phyloP scores from a whole-genome alignment of 2,329 filamentous ascomycete species.

The Nemania bipapillata region DNA sequence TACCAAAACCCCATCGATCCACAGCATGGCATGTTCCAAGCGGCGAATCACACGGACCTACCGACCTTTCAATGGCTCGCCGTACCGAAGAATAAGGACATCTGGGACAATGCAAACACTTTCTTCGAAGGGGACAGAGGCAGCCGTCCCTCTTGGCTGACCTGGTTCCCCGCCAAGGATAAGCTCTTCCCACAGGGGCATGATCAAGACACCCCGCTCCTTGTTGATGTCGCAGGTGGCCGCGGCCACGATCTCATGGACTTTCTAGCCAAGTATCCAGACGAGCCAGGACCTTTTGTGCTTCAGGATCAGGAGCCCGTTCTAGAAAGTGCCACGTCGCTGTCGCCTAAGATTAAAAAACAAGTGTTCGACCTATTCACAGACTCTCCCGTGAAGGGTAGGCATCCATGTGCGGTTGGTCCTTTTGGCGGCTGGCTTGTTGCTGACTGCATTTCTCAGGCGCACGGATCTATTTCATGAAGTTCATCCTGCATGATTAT shows the following conservation, averaged over 20 bases:
- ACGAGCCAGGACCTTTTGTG: conserved; percentile 25
- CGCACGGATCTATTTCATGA: conserved; percentile 36
- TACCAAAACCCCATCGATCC: conserved; percentile 26
- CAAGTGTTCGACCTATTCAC: conserved; percentile 28
- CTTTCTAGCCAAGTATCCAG: conserved; percentile 33
- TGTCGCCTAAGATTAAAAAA: conserved; percentile 28
- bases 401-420: not conserved
- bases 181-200: conserved; percentile 27
- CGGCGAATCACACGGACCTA: conserved; percentile 14
- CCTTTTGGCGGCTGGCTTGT: not conserved
- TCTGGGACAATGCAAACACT: conserved; percentile 35
- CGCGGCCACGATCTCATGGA: conserved; percentile 37
- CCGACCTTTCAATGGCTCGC: conserved; percentile 33
- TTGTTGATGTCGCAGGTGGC: conserved; percentile 38
- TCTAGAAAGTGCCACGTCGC: conserved; percentile 25
- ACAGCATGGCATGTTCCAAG: conserved; percentile 14
- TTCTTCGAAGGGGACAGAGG: conserved; percentile 38
- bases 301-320: conserved; percentile 35
- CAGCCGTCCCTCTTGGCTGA: conserved; percentile 37
- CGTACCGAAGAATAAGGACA: conserved; percentile 34
- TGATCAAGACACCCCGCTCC: conserved; percentile 23
- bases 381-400: conserved; percentile 31
- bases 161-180: conserved; percentile 36
- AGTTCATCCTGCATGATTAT: conserved; percentile 38
- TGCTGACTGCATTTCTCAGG: conserved; percentile 13